A percentile compares a stretch with the other conserved stretches of the same genome.
These are phyloP conservation scores for Globisporangium barbulae DNA, from an alignment of 352 stramenopile genomes.

Conservation along the genomic window DNA sequence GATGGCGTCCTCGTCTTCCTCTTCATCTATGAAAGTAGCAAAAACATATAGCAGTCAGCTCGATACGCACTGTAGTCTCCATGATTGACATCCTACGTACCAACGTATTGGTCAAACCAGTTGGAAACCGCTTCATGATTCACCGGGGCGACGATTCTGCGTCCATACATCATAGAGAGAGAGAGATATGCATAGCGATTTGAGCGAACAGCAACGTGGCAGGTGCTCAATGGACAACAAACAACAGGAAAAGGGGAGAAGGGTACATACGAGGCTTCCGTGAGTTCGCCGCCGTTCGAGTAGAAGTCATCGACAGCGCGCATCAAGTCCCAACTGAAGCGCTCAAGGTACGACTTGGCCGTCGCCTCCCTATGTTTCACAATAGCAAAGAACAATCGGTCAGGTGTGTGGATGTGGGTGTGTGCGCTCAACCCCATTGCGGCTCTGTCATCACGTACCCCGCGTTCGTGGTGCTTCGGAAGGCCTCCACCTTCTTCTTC, in stretches of 20 bases:
- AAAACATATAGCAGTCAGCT: background rate
- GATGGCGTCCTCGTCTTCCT: constrained; percentile 59
- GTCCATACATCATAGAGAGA: background rate
- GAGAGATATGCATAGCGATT: background rate
- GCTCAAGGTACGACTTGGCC: constrained; percentile 70
- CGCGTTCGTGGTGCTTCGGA: constrained; percentile 75
- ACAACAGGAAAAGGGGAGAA: constrained; percentile 21
- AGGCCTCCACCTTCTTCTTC: constrained; percentile 67
- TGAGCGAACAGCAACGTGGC: background rate
- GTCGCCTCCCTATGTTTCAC: constrained; percentile 43
- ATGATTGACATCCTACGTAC: constrained; percentile 18
- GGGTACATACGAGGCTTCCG: constrained; percentile 6
- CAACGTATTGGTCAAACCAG: constrained; percentile 72
- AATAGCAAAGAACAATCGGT: background rate
- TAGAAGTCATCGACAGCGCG: constrained; percentile 79
- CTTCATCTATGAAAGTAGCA: constrained; percentile 26
- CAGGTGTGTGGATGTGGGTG: background rate
- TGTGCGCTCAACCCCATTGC: background rate
- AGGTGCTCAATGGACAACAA: background rate
- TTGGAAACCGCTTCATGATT: constrained; percentile 33
- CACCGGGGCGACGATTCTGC: background rate
- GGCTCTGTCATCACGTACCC: constrained; percentile 31
- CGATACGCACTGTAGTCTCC: background rate
- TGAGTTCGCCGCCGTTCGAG: constrained; percentile 47
- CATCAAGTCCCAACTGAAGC: constrained; percentile 80